Percentiles rank a stretch among this genome's conserved stretches.
phyloP scores from a whole-genome alignment of 495 filamentous ascomycete genomes.

The Xylaria nigripes region DNA sequence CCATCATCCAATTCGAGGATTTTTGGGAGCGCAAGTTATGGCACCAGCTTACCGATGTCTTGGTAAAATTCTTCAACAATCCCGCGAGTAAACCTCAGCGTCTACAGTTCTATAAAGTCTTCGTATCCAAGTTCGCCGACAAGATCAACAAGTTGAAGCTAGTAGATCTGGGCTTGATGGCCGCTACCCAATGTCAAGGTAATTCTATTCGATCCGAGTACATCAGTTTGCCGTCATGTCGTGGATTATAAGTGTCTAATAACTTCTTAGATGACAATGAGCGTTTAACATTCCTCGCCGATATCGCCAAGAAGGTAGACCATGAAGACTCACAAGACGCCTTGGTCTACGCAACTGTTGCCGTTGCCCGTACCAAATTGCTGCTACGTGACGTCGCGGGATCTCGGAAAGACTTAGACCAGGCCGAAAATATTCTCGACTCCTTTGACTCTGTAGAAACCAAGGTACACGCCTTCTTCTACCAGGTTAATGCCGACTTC shows the following conservation, averaged over 20 bases:
- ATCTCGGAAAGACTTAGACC: constrained; percentile 76
- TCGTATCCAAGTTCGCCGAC: constrained; percentile 91
- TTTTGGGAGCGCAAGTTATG: constrained; percentile 98
- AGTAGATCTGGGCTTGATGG: constrained; percentile 77
- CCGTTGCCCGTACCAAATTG: constrained; percentile 83
- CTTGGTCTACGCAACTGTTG: constrained; percentile 85
- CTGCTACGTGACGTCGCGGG: constrained; percentile 64
- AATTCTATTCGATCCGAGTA: constrained; percentile 9
- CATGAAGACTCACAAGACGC: constrained; percentile 91
- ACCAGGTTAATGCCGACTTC: constrained; percentile 90
- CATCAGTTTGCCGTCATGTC: not conserved
- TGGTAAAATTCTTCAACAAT: constrained; percentile 83
- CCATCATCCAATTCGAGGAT: constrained; percentile 90
- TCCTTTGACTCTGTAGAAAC: constrained; percentile 92
- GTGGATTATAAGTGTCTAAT: not conserved
- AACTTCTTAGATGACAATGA: constrained; percentile 67
- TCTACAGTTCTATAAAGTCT: constrained; percentile 83
- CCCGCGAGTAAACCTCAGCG: constrained; percentile 74
- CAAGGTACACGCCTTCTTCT: constrained; percentile 93
- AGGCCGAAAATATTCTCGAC: constrained; percentile 80
- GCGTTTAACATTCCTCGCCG: constrained; percentile 76
- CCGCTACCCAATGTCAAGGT: constrained; percentile 84
- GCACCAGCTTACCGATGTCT: constrained; percentile 91
- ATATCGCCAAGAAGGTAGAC: constrained; percentile 81
- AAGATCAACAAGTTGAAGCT: constrained; percentile 99